phyloP scores from a whole-genome alignment of 2,329 filamentous ascomycete genomes.

The Ascocoryne sarcoides region DNA sequence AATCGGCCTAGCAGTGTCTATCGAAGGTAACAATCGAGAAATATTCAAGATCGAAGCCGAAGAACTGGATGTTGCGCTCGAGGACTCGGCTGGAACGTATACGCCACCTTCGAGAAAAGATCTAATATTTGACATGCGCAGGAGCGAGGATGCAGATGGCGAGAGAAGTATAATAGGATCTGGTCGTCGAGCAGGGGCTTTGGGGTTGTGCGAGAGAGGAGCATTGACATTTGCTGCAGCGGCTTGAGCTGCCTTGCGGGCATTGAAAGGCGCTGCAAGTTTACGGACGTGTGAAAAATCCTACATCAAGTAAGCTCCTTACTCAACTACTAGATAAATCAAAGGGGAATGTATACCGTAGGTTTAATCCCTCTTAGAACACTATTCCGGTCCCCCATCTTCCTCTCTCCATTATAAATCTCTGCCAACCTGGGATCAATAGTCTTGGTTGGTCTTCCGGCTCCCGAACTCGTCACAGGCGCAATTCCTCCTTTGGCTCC shows the following conservation, averaged over 20 bases:
- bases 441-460: constrained; percentile 51
- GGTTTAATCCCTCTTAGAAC: constrained; percentile 80
- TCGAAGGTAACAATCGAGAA: constrained; percentile 62
- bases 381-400: constrained; percentile 87
- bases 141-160: constrained; percentile 85
- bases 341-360: constrained; percentile 49
- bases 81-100: constrained; percentile 66
- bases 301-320: constrained; percentile 37
- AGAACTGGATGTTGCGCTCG: constrained; percentile 50
- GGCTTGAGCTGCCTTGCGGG: constrained; percentile 41
- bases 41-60: constrained; percentile 74
- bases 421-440: constrained; percentile 75
- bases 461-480: constrained; percentile 31
- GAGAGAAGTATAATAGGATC: constrained; percentile 96
- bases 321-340: neutral
- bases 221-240: constrained; percentile 34
- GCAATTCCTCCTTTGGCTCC: constrained; percentile 33
- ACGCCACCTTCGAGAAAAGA: constrained; percentile 81
- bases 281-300: constrained; percentile 94
- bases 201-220: constrained; percentile 46
- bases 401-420: constrained; percentile 86
- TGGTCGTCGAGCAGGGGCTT: constrained; percentile 41
- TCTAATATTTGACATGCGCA: constrained; percentile 93
- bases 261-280: constrained; percentile 68
- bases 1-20: constrained; percentile 63